Evolutionary conservation across 768 basidiomycete species (phyloP), one percentile per base, ranked within the genome.

Genomic region (Coprinopsis cinerea): DNA sequence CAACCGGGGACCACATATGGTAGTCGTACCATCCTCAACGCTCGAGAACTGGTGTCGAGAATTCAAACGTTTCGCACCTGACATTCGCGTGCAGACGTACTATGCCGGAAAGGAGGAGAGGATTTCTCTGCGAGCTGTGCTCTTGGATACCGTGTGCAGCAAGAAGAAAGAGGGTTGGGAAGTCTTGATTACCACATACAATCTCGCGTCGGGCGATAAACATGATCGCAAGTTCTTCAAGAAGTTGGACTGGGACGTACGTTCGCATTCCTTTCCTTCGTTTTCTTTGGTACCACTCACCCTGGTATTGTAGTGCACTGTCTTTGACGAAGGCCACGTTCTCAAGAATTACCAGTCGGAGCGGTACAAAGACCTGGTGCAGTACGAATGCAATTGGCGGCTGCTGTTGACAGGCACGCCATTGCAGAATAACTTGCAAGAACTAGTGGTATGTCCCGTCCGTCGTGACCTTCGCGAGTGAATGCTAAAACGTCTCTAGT

Each of bases 21-120:
- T 99, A 44, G 82, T 98, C 57, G 96, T 99, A 9, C 96, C 96
- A 69, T 92, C 95, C 2, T 98, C 95, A 2, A 97, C 94, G 0
- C 71, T 98, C 22, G 96, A 99, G 66, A 99, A 99, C 60, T 99
- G 96, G 96, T 88, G 92, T 65, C 80, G 96, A 56, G 96, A 99
- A 67, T 98, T 99, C 61, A 79, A 82, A 22, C 82, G 83, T 27
- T 99, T 99, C 60, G 88, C 88, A 2, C 93, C 93, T 4, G 75
- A 76, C 4, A 85, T 99, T 62, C 75, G 80, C 15, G 81, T 97
- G 4, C 85, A 88, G 61, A 89, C 90, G 11, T 99, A 98, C 65
- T 99, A 98, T 58, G 96, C 92, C 4, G 79, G 84, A 24, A 96
- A 96, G 69, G 83, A 86, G 11, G 93, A 97, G 45, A 82, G 96